Evolutionary conservation across 768 basidiomycete genomes (phyloP).

Genomic region (Cantharellus anzutake): DNA sequence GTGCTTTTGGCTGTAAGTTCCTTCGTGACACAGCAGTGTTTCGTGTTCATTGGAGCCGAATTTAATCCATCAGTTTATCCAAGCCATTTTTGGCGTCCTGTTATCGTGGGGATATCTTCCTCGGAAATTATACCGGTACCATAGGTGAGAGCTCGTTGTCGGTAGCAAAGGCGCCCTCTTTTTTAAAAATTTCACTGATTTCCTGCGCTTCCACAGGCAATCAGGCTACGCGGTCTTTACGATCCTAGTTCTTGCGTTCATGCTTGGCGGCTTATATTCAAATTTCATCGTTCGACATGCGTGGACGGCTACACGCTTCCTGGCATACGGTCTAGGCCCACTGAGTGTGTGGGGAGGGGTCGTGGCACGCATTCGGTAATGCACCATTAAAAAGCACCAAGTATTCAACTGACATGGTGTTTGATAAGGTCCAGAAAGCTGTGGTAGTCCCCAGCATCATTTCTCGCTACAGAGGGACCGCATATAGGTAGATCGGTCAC

Average conservation of each 20-base stretch:
- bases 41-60: neutral
- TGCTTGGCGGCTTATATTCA: neutral
- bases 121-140: neutral
- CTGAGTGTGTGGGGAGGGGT: neutral
- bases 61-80: neutral
- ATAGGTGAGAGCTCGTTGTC: neutral
- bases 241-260: neutral
- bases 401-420: too few species aligned
- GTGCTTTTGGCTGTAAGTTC: neutral
- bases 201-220: neutral
- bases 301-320: neutral
- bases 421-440: too few species aligned
- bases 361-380: neutral
- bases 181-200: neutral
- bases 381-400: neutral
- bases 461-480: too few species aligned
- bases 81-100: neutral
- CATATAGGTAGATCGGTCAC: too few species aligned
- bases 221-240: neutral
- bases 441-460: too few species aligned
- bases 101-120: neutral
- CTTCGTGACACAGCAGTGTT: neutral
- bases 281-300: neutral
- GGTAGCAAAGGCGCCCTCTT: neutral
- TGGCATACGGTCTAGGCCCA: neutral